Base-by-base conservation (phyloP, 148 eudicot species). In the Polygonum maritimum region DNA sequence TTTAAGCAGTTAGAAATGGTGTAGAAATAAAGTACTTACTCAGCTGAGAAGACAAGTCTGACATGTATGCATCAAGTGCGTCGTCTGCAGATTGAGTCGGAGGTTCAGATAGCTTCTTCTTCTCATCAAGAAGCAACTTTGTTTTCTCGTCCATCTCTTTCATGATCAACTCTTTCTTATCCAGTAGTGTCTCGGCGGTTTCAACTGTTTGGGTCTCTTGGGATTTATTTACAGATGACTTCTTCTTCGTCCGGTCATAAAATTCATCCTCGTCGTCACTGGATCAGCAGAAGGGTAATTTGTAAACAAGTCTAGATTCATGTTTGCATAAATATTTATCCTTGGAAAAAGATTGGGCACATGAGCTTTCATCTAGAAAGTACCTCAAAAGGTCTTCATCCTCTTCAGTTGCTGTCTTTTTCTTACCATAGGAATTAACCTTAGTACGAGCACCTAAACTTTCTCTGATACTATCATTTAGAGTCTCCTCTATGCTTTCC, bases 251-350 rank as follows among this genome's bases (percentile, higher is more conserved):
- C 78, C 98, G 92, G 70, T 96, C 99, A 79, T 91, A 96, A 81
- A 92, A 96, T 40, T 96, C 99, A 75, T 96, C 99, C 77, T 92
- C 99, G 77, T 92, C 99, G 78, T 92, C 99, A 78, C 99, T 92
- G 81, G 45, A 67, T 36, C 3, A 67, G 31, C 10, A 67, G 21
- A 36, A 16, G 9, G 21, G 38, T 5, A 14, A 14, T 15, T 35
- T 38, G 44, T 36, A 6, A 67, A 0, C 41, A 63, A 63, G 40
- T 63, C 8, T 33, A 63, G 2, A 62, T 62, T 12, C 31, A 26
- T 62, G 33, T 62, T 31, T 62, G 19, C 35, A 26, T 1, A 58
- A 0, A 19, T 6, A 63, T 2, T 63, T 63, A 0, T 12, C 16
- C 40, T 35, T 5, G 10, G 39, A 63, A 62, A 33, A 63, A 63